Percentiles rank a stretch among this genome's conserved stretches.
Conservation (phyloP, 768 basidiomycete species). For the Lactarius evosmus region DNA sequence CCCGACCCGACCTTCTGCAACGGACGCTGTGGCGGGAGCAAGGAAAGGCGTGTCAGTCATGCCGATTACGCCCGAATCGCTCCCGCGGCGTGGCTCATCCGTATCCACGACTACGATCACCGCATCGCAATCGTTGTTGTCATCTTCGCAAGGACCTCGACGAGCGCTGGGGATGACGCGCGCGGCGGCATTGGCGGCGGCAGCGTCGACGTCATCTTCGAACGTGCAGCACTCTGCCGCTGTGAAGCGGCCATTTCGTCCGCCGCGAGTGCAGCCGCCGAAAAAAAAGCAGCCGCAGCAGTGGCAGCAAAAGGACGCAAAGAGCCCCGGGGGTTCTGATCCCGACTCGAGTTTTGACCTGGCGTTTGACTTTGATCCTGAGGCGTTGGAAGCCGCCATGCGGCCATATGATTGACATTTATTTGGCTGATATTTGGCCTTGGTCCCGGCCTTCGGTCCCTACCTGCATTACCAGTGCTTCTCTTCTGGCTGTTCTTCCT, state of each 20-base stretch:
- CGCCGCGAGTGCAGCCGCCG: background rate
- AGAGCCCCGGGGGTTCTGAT: slow-evolving; percentile 2
- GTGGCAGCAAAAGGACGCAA: background rate
- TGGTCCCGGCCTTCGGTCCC: background rate
- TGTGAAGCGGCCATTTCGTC: slow-evolving; percentile 20
- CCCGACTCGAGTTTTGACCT: slow-evolving; percentile 24
- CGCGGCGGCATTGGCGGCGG: background rate
- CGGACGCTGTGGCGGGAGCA: too few species aligned
- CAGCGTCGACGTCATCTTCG: background rate
- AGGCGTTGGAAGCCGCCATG: slow-evolving; percentile 22
- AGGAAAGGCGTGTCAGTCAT: background rate
- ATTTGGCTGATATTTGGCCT: background rate
- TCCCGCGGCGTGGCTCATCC: background rate
- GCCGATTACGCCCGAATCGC: background rate
- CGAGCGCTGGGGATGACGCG: slow-evolving; percentile 23
- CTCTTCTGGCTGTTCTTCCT: background rate
- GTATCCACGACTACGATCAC: background rate
- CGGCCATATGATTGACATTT: slow-evolving; percentile 10
- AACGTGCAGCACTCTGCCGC: background rate
- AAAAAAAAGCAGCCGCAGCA: too few species aligned
- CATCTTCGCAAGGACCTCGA: slow-evolving; percentile 7
- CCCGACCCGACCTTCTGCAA: background rate
- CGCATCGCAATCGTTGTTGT: background rate
- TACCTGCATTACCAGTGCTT: background rate
- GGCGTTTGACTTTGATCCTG: slow-evolving; percentile 23